These are phyloP conservation scores for Chamaecyparis obtusa DNA, from an alignment of 75 land plant genomes.

Conservation along the genomic window DNA sequence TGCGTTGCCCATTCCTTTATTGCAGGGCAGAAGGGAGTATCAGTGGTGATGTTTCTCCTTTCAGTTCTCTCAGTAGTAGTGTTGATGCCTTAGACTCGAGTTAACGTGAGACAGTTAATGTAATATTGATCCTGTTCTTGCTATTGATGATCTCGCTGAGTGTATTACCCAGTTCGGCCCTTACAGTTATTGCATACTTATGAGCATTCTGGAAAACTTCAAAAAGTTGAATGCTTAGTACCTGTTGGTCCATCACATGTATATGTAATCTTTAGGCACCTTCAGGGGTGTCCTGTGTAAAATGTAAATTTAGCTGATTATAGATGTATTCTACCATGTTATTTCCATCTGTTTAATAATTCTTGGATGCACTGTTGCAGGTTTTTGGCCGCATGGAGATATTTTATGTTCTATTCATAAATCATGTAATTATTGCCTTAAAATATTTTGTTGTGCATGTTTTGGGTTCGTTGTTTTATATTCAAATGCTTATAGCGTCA, in stretches of 20 bases:
- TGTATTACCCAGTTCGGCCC: conserved; percentile 8
- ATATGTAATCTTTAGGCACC: neutral
- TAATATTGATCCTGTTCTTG: neutral
- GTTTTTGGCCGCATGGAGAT: neutral
- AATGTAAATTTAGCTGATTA: conserved; percentile 2
- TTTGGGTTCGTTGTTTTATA: neutral
- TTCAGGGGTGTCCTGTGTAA: neutral
- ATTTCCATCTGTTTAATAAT: neutral
- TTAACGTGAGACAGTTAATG: neutral
- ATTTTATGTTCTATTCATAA: neutral
- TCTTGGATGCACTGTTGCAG: neutral
- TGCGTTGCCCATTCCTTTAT: neutral
- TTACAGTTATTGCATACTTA: conserved; percentile 4
- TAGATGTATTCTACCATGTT: neutral
- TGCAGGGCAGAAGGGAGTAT: conserved; percentile 4
- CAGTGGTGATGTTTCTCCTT: neutral
- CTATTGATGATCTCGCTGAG: conserved; percentile 2
- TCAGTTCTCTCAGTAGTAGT: neutral
- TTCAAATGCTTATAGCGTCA: neutral
- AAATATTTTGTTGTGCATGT: neutral
- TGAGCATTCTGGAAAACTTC: neutral
- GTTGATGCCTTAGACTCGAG: neutral
- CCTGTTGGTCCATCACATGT: neutral
- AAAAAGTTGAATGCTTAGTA: neutral
- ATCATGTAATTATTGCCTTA: conserved; percentile 8